phyloP scores from a whole-genome alignment of 768 basidiomycete species.

The Kockovaella imperatae region DNA sequence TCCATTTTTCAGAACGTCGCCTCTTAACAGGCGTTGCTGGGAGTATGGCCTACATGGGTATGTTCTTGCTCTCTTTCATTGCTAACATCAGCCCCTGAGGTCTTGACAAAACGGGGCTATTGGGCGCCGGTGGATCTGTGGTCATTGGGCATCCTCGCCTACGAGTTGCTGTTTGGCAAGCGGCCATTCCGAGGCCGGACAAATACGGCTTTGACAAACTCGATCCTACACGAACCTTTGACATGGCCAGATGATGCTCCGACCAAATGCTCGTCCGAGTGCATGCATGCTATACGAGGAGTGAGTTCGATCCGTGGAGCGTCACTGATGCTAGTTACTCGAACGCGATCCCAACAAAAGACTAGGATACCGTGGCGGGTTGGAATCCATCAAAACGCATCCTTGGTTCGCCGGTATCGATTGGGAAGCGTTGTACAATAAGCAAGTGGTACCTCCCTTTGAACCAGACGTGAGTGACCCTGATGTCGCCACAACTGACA shows the following conservation, averaged over 20 bases:
- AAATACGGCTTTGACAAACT: slow-evolving; percentile 83
- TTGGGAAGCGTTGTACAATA: slow-evolving; percentile 69
- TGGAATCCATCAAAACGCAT: slow-evolving; percentile 67
- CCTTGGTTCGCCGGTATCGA: slow-evolving; percentile 77
- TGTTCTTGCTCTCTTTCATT: slow-evolving; percentile 18
- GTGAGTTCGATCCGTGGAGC: slow-evolving; percentile 51
- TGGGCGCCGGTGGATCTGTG: slow-evolving; percentile 94
- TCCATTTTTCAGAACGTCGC: slow-evolving; percentile 86
- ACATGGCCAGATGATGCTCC: slow-evolving; percentile 87
- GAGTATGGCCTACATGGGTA: slow-evolving; percentile 98
- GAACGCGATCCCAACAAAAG: slow-evolving; percentile 76
- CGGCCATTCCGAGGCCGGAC: slow-evolving; percentile 89
- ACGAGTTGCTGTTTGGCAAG: slow-evolving; percentile 83
- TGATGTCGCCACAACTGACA: background rate
- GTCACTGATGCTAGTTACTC: slow-evolving; percentile 55
- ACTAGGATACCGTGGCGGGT: slow-evolving; percentile 72
- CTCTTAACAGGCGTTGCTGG: slow-evolving; percentile 89
- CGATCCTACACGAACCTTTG: slow-evolving; percentile 78
- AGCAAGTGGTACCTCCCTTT: slow-evolving; percentile 63
- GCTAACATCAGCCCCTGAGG: slow-evolving; percentile 64
- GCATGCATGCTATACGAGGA: slow-evolving; percentile 68
- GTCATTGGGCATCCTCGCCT: slow-evolving; percentile 84
- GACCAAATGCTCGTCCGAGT: slow-evolving; percentile 64
- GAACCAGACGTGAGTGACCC: slow-evolving; percentile 73
- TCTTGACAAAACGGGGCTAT: slow-evolving; percentile 86